phyloP scores from a whole-genome alignment of 2,329 filamentous ascomycete species.

The Parascedosporium putredinis region DNA sequence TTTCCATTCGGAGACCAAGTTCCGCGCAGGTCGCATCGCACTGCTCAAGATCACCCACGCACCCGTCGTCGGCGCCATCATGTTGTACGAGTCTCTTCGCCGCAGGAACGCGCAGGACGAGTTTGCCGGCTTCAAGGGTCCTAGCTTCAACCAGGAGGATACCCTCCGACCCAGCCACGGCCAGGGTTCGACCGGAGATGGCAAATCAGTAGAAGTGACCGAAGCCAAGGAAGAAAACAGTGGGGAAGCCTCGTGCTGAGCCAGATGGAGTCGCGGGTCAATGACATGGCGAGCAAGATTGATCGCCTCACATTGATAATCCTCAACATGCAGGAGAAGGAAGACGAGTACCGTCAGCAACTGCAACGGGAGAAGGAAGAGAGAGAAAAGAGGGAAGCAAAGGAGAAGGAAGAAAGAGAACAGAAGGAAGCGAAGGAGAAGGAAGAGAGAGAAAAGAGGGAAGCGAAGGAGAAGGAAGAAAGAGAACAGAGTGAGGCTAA shows the following conservation, averaged over 20 bases:
- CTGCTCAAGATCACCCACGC: slow-evolving; percentile 54
- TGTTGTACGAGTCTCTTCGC: slow-evolving; percentile 50
- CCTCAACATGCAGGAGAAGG: slow-evolving; percentile 34
- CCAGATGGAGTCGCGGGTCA: slow-evolving; percentile 38
- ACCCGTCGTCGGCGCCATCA: slow-evolving; percentile 60
- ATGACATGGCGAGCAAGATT: slow-evolving; percentile 46
- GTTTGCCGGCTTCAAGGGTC: slow-evolving; percentile 39
- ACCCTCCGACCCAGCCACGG: slow-evolving; percentile 11
- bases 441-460: background rate
- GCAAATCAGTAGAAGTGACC: background rate
- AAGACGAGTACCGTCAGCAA: slow-evolving; percentile 9
- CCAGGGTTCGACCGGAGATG: slow-evolving; percentile 11
- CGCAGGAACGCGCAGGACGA: slow-evolving; percentile 29
- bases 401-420: slow-evolving; percentile 43
- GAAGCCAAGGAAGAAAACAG: background rate
- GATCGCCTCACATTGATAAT: slow-evolving; percentile 45
- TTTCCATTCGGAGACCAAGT: slow-evolving; percentile 48
- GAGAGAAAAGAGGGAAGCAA: background rate
- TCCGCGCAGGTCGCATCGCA: slow-evolving; percentile 51
- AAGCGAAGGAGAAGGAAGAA: background rate
- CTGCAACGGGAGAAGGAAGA: background rate
- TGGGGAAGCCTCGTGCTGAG: background rate
- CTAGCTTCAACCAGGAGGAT: slow-evolving; percentile 16
- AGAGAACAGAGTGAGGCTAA: background rate
- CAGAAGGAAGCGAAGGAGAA: slow-evolving; percentile 20